These are phyloP conservation scores for Lyophyllum semitale DNA, from an alignment of 768 basidiomycete species.

Conservation along the genomic window DNA sequence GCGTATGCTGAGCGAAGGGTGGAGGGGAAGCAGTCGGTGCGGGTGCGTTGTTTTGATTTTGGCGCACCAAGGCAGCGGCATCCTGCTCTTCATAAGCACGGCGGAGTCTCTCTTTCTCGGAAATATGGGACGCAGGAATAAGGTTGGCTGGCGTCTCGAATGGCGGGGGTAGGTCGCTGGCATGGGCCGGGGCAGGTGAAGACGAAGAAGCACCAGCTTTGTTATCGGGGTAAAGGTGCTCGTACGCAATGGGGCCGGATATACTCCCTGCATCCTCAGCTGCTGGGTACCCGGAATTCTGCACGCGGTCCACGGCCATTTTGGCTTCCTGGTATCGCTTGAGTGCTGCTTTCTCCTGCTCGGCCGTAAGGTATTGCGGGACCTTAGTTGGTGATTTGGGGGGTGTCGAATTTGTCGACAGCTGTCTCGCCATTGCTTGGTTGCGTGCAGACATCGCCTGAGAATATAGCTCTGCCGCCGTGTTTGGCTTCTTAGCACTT, in stretches of 20 bases:
- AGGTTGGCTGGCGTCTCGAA: constrained; percentile 45
- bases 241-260: constrained; percentile 57
- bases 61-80: constrained; percentile 44
- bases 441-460: constrained; percentile 33
- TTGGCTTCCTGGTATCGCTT: constrained; percentile 71
- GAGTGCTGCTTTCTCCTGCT: constrained; percentile 75
- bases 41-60: constrained; percentile 13
- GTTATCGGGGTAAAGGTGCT: constrained; percentile 55
- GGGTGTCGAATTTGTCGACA: constrained; percentile 4
- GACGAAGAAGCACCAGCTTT: constrained; percentile 27
- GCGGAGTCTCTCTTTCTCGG: constrained; percentile 74
- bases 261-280: constrained; percentile 11
- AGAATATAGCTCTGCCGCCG: constrained; percentile 19
- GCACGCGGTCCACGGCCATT: constrained; percentile 65
- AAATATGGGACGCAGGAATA: constrained; percentile 38
- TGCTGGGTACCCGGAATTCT: constrained; percentile 32
- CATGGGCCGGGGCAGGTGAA: constrained; percentile 11
- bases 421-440: constrained; percentile 19
- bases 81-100: constrained; percentile 69
- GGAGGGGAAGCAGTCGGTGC: constrained; percentile 16
- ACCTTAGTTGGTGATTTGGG: constrained; percentile 16
- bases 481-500: constrained; percentile 2
- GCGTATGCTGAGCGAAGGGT: constrained; percentile 10
- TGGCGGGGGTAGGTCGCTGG: constrained; percentile 50
- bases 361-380: constrained; percentile 62